Percentiles rank a stretch among this genome's conserved stretches.
Conservation (phyloP, 164 flowering plant genomes). For the Sextonia rubra region DNA sequence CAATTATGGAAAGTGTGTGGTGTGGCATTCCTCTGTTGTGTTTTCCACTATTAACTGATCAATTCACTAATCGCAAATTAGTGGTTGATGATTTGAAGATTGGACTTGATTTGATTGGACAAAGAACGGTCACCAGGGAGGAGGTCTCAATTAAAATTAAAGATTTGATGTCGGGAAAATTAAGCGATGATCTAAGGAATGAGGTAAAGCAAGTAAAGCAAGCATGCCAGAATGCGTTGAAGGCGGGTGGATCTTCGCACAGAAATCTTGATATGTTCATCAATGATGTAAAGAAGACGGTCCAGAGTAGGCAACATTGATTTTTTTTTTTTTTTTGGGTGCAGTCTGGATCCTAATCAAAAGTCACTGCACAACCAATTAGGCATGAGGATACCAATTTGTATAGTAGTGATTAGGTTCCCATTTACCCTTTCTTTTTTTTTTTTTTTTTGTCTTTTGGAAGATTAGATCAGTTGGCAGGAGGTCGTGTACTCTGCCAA, state of each 20-base stretch:
- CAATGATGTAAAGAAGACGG: conserved; percentile 21
- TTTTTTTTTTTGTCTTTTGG: no score
- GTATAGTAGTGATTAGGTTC: no score
- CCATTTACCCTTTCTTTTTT: no score
- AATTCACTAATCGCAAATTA: conserved; percentile 67
- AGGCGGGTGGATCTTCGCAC: conserved; percentile 47
- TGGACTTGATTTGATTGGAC: conserved; percentile 40
- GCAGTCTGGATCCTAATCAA: no score
- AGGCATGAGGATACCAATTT: no score
- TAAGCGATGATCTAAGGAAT: conserved; percentile 22
- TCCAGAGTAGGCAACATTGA: no score
- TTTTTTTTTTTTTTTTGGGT: no score
- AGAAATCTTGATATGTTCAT: conserved; percentile 40
- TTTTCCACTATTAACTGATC: conserved; percentile 69
- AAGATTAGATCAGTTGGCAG: no score
- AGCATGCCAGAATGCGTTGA: conserved; percentile 35
- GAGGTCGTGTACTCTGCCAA: no score
- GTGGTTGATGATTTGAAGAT: conserved; percentile 77
- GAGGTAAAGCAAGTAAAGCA: conserved; percentile 28
- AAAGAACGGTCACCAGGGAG: conserved; percentile 16
- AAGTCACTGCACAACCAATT: no score
- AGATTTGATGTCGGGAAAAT: conserved; percentile 38
- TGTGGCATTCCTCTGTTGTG: conserved; percentile 54
- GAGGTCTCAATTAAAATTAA: conserved; percentile 44
- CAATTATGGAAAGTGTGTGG: conserved; percentile 65